Conservation (phyloP, 2,329 filamentous ascomycete genomes). For the Colletotrichum sp. region DNA sequence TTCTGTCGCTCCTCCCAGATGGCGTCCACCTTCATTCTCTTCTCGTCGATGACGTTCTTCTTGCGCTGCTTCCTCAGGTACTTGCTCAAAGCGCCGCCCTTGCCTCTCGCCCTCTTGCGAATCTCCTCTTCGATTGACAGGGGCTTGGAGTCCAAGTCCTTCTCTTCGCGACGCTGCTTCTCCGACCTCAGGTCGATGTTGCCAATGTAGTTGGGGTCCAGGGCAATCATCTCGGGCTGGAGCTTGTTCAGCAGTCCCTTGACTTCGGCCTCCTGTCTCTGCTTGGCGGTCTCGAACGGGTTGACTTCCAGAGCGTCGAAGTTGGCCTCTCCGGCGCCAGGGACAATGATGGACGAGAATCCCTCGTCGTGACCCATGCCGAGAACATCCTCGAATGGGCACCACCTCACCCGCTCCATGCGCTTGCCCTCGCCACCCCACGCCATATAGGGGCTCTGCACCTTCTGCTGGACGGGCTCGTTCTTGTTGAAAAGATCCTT, state of each 20-base stretch:
- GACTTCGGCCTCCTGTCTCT: constrained; percentile 92
- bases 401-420: constrained; percentile 86
- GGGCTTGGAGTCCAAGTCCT: constrained; percentile 76
- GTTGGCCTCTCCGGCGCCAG: constrained; percentile 96
- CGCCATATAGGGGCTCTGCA: constrained; percentile 88
- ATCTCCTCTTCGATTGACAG: constrained; percentile 64
- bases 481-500: constrained; percentile 84
- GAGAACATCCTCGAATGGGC: constrained; percentile 92
- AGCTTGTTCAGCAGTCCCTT: constrained; percentile 91
- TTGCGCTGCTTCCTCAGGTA: constrained; percentile 90
- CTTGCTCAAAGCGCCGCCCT: constrained; percentile 87
- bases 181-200: constrained; percentile 83
- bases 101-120: constrained; percentile 81
- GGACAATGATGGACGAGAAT: constrained; percentile 88
- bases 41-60: constrained; percentile 96
- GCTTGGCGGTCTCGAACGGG: constrained; percentile 91
- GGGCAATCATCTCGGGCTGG: constrained; percentile 93
- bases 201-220: constrained; percentile 92
- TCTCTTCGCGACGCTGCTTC: constrained; percentile 76
- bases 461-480: constrained; percentile 73
- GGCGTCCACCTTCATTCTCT: constrained; percentile 84
- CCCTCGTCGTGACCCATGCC: constrained; percentile 84
- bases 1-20: constrained; percentile 76
- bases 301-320: constrained; percentile 93
- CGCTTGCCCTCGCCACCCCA: constrained; percentile 87